Evolutionary conservation across 2,329 filamentous ascomycete genomes (phyloP), one percentile per base, ranked within the genome.

Genomic region (Teratosphaeria gauchensis): DNA sequence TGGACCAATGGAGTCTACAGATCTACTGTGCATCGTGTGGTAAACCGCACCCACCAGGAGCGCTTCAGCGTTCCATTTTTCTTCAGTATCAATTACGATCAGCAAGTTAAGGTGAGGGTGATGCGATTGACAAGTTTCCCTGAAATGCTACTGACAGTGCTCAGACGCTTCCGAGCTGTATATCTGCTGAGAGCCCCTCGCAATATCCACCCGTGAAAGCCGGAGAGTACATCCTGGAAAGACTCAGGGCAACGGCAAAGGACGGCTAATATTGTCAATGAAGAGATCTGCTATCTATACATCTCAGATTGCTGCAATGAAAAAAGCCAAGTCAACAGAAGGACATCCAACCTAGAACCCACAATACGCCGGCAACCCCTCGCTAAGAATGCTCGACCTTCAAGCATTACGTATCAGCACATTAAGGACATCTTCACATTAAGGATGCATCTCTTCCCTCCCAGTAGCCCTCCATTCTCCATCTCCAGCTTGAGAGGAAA

Each of bases 51-150:
- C 0, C 64, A 66, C 6, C 65, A 67, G 5, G 77, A 73, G 54
- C 68, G 77, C 53, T 71, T 77, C 51, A 72, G 68, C 11, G 75
- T 79, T 33, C 78, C 78, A 9, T 80, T 80, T 61, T 80, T 80
- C 68, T 80, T 77, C 63, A 63, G 69, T 24, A 69, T 75, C 21
- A 75, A 76, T 56, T 75, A 76, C 57, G 74, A 76, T 57, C 65
- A 69, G 12, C 62, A 70, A 0, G 69, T 76, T 19, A 72, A 76
- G 61, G 67, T 68, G 51, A 56, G 58, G 56, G 31, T 24, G 1
- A 3, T 7, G 42, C 42, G 42, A 48, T 1, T 21, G 4, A 56
- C 2, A 28, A 28, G 24, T 32, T 55, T 51, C 6, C 54, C 14
- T 7, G 28, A 9, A 3, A 31, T 9, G 28, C 30, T 16, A 19